A percentile compares a stretch with the other conserved stretches of the same genome.
phyloP scores from a whole-genome alignment of 1,284 basidiomycete species.

The Moesziomyces parantarcticus region DNA sequence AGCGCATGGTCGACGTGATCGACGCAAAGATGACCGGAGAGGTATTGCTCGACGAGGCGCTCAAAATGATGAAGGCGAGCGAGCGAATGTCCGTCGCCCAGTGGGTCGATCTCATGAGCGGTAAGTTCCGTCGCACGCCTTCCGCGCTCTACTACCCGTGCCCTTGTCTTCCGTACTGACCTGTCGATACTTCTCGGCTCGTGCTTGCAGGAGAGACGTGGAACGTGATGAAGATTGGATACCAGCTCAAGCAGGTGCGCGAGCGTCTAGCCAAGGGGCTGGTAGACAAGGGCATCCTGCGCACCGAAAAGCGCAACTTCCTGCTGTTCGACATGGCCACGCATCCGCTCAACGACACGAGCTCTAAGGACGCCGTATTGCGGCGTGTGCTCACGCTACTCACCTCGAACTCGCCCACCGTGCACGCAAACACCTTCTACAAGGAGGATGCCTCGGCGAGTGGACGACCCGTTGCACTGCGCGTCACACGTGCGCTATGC shows the following conservation, averaged over 20 bases:
- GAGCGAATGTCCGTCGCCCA: conserved; percentile 59
- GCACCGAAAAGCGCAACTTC: conserved; percentile 67
- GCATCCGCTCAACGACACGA: conserved; percentile 62
- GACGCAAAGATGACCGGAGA: conserved; percentile 63
- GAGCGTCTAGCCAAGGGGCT: conserved; percentile 66
- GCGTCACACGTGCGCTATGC: conserved; percentile 60
- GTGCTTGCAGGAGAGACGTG: conserved; percentile 59
- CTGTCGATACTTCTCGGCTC: not conserved
- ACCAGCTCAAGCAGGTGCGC: conserved; percentile 67
- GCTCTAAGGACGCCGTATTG: conserved; percentile 64
- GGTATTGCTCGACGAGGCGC: conserved; percentile 64
- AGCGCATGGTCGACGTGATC: conserved; percentile 62
- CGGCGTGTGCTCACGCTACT: conserved; percentile 59
- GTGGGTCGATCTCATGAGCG: conserved; percentile 66
- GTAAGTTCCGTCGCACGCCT: conserved; percentile 2
- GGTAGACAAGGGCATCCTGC: conserved; percentile 66
- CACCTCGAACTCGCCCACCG: conserved; percentile 46
- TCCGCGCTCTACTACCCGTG: not conserved
- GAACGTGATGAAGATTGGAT: conserved; percentile 66
- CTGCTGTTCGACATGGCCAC: conserved; percentile 68
- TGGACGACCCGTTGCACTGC: conserved; percentile 37
- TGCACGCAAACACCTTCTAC: conserved; percentile 56
- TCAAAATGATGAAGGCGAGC: conserved; percentile 62
- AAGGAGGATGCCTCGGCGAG: conserved; percentile 44
- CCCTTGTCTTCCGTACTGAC: not conserved